Percentiles rank a stretch among this genome's conserved stretches.
These are phyloP conservation scores for Orobanche coerulescens DNA, from an alignment of 257 asterid genomes.

Conservation along the genomic window DNA sequence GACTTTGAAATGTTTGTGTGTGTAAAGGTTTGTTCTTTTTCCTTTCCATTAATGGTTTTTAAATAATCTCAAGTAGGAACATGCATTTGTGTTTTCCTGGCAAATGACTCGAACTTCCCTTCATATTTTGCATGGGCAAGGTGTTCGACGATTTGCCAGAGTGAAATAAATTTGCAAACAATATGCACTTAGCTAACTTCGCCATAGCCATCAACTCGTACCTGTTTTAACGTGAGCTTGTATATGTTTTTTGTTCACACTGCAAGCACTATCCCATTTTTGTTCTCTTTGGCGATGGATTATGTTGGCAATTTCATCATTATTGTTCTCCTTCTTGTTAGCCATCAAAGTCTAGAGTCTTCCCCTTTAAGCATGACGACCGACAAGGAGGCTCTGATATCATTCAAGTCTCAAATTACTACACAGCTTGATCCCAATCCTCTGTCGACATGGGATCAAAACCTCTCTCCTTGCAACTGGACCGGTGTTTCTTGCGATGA, in stretches of 20 bases:
- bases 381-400: conserved; percentile 44
- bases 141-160: neutral
- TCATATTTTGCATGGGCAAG: neutral
- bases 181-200: neutral
- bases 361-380: conserved; percentile 27
- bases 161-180: neutral
- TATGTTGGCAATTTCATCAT: neutral
- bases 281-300: conserved; percentile 14
- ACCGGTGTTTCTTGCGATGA: conserved; percentile 41
- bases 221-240: neutral
- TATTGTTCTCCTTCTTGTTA: conserved; percentile 8
- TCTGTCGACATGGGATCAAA: conserved; percentile 38
- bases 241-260: neutral
- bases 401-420: conserved; percentile 37
- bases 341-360: neutral
- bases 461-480: conserved; percentile 58
- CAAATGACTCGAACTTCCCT: neutral
- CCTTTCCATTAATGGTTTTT: too few species aligned
- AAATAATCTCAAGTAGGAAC: too few species aligned
- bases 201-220: neutral
- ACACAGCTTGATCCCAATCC: conserved; percentile 20
- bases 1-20: too few species aligned
- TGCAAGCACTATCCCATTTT: neutral
- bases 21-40: too few species aligned
- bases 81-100: too few species aligned